These are phyloP conservation scores for Serendipita sp. DNA, from an alignment of 768 basidiomycete species.

Conservation along the genomic window DNA sequence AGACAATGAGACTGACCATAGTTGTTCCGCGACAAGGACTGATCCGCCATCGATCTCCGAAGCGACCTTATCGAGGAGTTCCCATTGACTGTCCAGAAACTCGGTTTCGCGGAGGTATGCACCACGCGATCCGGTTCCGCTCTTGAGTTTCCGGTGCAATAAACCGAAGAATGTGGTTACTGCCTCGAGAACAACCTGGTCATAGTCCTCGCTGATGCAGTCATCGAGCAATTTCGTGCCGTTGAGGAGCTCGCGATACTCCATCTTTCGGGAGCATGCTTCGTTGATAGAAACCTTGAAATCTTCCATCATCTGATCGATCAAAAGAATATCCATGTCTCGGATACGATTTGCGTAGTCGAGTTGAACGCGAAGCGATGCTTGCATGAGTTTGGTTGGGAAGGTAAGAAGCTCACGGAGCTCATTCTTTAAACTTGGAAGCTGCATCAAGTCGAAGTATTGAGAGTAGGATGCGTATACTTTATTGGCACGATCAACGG, in stretches of 20 bases:
- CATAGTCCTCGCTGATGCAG: conserved; percentile 83
- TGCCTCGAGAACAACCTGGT: conserved; percentile 74
- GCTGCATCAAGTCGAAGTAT: conserved; percentile 71
- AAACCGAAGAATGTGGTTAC: conserved; percentile 82
- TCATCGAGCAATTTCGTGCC: conserved; percentile 80
- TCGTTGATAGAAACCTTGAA: conserved; percentile 80
- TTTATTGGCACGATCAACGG: neutral
- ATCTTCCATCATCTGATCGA: conserved; percentile 89
- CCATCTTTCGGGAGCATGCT: conserved; percentile 87
- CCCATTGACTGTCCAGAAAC: conserved; percentile 92
- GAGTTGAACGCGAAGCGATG: conserved; percentile 74
- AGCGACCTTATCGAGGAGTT: conserved; percentile 85
- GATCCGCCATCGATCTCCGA: conserved; percentile 79
- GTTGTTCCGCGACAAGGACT: conserved; percentile 81
- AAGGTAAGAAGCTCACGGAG: conserved; percentile 89
- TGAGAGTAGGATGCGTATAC: neutral
- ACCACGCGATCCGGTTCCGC: conserved; percentile 52
- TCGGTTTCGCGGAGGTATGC: conserved; percentile 98
- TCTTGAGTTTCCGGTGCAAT: conserved; percentile 91
- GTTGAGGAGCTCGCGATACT: conserved; percentile 82
- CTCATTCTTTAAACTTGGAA: conserved; percentile 81
- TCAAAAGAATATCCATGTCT: conserved; percentile 77
- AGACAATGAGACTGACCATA: conserved; percentile 51
- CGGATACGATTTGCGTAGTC: conserved; percentile 77
- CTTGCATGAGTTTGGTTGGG: conserved; percentile 87